These are phyloP conservation scores for Boletus fagicola DNA, from an alignment of 768 basidiomycete species.

Conservation along the genomic window DNA sequence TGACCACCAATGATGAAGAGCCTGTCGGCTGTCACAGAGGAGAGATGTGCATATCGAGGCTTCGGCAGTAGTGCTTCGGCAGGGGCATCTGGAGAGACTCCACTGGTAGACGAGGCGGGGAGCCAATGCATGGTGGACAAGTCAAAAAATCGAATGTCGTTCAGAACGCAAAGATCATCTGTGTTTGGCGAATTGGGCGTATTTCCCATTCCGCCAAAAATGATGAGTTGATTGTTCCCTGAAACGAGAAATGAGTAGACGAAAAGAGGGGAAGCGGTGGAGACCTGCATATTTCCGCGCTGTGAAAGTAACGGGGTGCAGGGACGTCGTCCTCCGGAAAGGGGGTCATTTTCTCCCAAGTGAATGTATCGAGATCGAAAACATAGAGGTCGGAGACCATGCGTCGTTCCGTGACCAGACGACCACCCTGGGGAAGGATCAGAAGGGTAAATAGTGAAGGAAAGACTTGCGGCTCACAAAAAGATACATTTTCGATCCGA, in stretches of 20 bases:
- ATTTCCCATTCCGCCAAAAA: constrained; percentile 96
- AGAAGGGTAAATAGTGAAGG: background rate
- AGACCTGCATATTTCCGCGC: constrained; percentile 73
- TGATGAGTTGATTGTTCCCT: constrained; percentile 86
- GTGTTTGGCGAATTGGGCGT: constrained; percentile 64
- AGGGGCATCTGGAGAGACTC: constrained; percentile 35
- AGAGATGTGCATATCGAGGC: constrained; percentile 93
- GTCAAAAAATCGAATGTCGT: constrained; percentile 90
- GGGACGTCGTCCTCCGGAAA: constrained; percentile 70
- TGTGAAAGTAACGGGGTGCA: constrained; percentile 91
- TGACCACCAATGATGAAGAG: constrained; percentile 95
- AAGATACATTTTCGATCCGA: constrained; percentile 85
- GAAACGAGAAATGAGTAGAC: constrained; percentile 17
- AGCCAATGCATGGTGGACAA: constrained; percentile 71
- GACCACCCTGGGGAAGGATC: constrained; percentile 63
- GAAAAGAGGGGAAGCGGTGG: background rate
- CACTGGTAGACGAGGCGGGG: constrained; percentile 37
- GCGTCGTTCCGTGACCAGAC: constrained; percentile 78
- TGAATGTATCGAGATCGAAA: constrained; percentile 79
- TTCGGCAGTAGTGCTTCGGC: constrained; percentile 62
- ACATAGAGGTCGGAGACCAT: constrained; percentile 91
- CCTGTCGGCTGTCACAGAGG: constrained; percentile 77
- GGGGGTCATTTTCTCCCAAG: constrained; percentile 71
- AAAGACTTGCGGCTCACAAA: constrained; percentile 54
- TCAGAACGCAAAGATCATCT: constrained; percentile 86